Evolutionary conservation across 1,284 basidiomycete genomes (phyloP).

Genomic region (Heterobasidion parviporum): DNA sequence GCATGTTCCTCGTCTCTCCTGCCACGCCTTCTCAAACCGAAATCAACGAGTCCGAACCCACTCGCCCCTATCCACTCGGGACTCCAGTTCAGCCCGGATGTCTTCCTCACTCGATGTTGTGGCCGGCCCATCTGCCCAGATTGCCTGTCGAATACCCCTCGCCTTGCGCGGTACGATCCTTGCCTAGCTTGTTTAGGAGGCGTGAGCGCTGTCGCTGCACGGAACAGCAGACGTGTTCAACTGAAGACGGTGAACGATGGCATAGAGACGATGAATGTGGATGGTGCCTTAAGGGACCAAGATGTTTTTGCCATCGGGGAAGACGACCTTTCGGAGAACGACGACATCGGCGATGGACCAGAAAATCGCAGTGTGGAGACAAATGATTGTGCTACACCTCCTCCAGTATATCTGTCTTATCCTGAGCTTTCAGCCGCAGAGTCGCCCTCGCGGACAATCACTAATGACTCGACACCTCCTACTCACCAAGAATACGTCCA

Average conservation of each 20-base stretch:
- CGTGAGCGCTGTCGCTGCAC: conserved; percentile 32
- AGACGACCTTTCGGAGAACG: conserved; percentile 44
- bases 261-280: conserved; percentile 30
- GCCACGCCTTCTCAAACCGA: conserved; percentile 14
- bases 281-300: conserved; percentile 46
- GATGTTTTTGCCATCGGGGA: conserved; percentile 59
- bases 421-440: background rate
- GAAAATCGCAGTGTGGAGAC: no score
- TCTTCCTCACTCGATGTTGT: conserved; percentile 51
- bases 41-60: background rate
- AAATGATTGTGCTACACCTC: background rate
- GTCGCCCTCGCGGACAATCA: no score
- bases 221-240: background rate
- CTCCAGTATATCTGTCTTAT: background rate
- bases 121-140: conserved; percentile 46
- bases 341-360: conserved; percentile 10
- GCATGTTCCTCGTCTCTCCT: conserved; percentile 58
- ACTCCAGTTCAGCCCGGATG: conserved; percentile 3
- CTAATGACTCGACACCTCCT: no score
- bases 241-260: background rate
- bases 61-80: background rate
- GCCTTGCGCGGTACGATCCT: conserved; percentile 53
- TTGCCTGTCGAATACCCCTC: conserved; percentile 47
- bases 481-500: no score
- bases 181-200: conserved; percentile 58